A percentile compares a stretch with the other conserved stretches of the same genome.
phyloP scores from a whole-genome alignment of 1,284 basidiomycete genomes.

The Amylostereum chailletii region DNA sequence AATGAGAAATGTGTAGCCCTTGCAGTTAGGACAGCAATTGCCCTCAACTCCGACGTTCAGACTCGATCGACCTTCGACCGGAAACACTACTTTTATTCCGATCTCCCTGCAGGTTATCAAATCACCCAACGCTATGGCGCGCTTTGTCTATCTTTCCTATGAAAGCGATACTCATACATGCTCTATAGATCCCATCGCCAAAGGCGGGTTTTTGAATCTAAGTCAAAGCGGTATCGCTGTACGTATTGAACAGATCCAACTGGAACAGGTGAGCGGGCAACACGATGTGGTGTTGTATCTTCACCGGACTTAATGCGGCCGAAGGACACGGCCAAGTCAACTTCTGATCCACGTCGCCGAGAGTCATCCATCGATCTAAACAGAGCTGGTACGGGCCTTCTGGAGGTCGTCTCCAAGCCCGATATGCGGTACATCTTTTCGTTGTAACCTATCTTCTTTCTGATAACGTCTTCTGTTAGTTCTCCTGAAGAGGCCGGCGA shows the following conservation, averaged over 20 bases:
- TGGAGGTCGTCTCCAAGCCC: constrained; percentile 96
- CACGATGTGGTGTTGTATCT: neutral
- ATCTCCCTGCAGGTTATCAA: constrained; percentile 92
- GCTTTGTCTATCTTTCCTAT: constrained; percentile 14
- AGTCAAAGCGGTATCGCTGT: constrained; percentile 40
- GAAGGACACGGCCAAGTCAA: constrained; percentile 93
- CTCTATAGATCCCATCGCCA: constrained; percentile 68
- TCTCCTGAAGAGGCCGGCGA: constrained; percentile 88
- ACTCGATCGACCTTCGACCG: constrained; percentile 81
- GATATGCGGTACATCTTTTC: constrained; percentile 64
- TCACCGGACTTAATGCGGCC: neutral
- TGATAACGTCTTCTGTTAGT: constrained; percentile 26
- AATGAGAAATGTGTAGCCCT: constrained; percentile 78
- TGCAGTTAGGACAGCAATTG: constrained; percentile 76
- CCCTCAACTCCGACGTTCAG: constrained; percentile 71
- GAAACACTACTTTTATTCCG: constrained; percentile 98
- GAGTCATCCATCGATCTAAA: constrained; percentile 81
- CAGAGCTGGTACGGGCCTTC: constrained; percentile 80
- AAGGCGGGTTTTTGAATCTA: constrained; percentile 54
- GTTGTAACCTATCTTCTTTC: constrained; percentile 1
- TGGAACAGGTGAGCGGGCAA: constrained; percentile 76
- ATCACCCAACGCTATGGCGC: constrained; percentile 91
- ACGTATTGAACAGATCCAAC: constrained; percentile 88
- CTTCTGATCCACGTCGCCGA: constrained; percentile 47
- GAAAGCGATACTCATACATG: neutral